Base-by-base conservation (phyloP, 1,139 yeast genomes). In the Candida smagusa region DNA sequence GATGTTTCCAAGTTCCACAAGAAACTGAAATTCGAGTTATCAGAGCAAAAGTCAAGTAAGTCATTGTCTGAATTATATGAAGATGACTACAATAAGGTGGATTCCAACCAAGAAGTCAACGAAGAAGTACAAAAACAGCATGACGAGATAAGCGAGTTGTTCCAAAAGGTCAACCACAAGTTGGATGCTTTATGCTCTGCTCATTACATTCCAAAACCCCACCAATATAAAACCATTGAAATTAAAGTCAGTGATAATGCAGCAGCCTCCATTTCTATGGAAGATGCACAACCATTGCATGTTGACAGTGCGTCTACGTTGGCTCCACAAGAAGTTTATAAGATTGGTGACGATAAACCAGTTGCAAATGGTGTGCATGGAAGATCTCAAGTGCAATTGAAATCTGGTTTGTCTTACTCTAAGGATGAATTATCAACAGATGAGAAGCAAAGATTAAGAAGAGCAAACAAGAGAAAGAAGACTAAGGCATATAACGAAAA, bases 251-350 rank as follows among this genome's bases (percentile, higher is more conserved):
- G 58, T 23, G 72, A 65, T 39, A 54, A 53, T 31, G 55, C 56
- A 2, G 43, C 43, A 2, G 82, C 96, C 2, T 77, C 96, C 2
- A 83, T 92, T 37, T 58, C 83, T 6, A 87, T 90, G 96, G 98
- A 92, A 63, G 98, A 92, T 55, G 94, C 97, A 1, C 97, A 90
- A 63, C 98, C 98, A 33, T 71, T 87, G 39, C 82, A 90, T 31
- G 74, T 86, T 64, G 77, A 94, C 2, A 66, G 77, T 25, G 87
- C 82, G 22, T 68, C 83, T n/a, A 77, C 85, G 36, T 72, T 92
- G 52, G 98, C 98, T 2, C 98, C 98, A 30, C 98, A 92, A 63
- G 98, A 92, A 64, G 73, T 92, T n/a, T 92, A 84, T 63, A 78
- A 73, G 54, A 71, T 83, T 19, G 74, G 72, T 22, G 71, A 67